Conservation (phyloP, 2,329 filamentous ascomycete genomes). For the Aspergillus viridinutans region DNA sequence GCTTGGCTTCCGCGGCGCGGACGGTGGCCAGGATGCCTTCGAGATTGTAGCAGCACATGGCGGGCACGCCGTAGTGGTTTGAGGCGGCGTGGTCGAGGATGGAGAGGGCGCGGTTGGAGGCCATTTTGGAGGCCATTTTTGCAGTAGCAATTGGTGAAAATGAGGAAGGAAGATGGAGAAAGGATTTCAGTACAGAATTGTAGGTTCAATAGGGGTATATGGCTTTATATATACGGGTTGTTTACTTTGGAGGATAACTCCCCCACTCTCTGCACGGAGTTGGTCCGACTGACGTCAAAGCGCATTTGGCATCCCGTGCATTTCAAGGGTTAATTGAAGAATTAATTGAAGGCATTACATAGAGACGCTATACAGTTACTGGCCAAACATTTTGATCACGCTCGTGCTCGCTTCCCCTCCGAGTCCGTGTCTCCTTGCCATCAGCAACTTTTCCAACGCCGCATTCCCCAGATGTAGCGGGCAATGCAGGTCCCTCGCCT, state of each 20-base stretch:
- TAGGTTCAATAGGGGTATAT: too few species aligned
- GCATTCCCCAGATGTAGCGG: slow-evolving; percentile 37
- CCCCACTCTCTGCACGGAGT: slow-evolving; percentile 1
- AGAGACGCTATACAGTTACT: background rate
- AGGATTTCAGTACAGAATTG: background rate
- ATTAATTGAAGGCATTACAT: too few species aligned
- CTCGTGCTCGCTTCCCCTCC: slow-evolving; percentile 28
- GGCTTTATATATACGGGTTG: background rate
- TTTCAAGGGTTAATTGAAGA: background rate
- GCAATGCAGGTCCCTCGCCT: slow-evolving; percentile 36
- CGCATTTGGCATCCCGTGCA: background rate
- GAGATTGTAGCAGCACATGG: slow-evolving; percentile 64
- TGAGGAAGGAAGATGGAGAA: background rate
- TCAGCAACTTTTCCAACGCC: slow-evolving; percentile 31
- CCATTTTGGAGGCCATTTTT: slow-evolving; percentile 33
- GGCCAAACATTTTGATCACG: slow-evolving; percentile 31
- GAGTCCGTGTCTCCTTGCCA: slow-evolving; percentile 29
- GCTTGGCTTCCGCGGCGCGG: slow-evolving; percentile 63
- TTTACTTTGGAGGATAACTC: background rate
- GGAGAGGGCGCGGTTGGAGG: slow-evolving; percentile 49
- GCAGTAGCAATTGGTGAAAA: background rate
- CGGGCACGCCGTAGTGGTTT: slow-evolving; percentile 57
- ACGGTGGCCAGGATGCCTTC: slow-evolving; percentile 67
- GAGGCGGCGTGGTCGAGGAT: slow-evolving; percentile 55
- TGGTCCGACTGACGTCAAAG: slow-evolving; percentile 5